Percentiles rank a stretch among this genome's conserved stretches.
Evolutionary conservation across 257 asterid species (phyloP).

Genomic region (Jacaranda mimosifolia): DNA sequence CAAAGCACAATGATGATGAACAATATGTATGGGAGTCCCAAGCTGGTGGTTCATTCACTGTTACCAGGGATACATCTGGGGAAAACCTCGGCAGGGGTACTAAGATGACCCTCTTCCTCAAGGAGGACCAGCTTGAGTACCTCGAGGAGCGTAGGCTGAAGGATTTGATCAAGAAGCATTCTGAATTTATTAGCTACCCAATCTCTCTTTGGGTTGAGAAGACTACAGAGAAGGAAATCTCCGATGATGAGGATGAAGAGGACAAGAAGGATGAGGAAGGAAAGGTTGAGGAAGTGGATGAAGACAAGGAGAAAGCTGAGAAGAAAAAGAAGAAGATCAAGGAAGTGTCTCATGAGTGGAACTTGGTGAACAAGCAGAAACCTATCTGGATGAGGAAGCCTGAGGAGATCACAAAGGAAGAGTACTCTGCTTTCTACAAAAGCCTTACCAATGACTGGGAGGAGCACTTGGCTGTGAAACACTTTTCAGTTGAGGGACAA

Average conservation of each 20-base stretch:
- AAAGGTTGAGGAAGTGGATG: slow-evolving; percentile 70
- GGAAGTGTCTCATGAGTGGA: slow-evolving; percentile 76
- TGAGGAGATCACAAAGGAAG: slow-evolving; percentile 72
- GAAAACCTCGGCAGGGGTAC: slow-evolving; percentile 69
- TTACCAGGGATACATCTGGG: slow-evolving; percentile 64
- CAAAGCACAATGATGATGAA: slow-evolving; percentile 71
- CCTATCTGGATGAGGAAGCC: slow-evolving; percentile 82
- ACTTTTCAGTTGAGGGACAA: slow-evolving; percentile 77
- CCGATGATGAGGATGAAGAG: slow-evolving; percentile 77
- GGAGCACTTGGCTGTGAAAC: slow-evolving; percentile 76
- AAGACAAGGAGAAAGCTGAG: slow-evolving; percentile 66
- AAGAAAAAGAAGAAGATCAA: slow-evolving; percentile 68
- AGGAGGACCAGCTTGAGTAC: slow-evolving; percentile 78
- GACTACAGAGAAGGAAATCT: slow-evolving; percentile 69
- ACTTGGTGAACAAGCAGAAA: slow-evolving; percentile 68
- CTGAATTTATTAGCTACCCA: slow-evolving; percentile 74
- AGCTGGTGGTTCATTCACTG: slow-evolving; percentile 77
- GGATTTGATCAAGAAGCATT: slow-evolving; percentile 76
- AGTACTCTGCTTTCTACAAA: slow-evolving; percentile 78
- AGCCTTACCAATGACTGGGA: slow-evolving; percentile 77
- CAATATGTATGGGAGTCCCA: slow-evolving; percentile 81
- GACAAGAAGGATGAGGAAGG: slow-evolving; percentile 75
- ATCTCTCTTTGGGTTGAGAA: slow-evolving; percentile 72
- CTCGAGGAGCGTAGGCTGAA: slow-evolving; percentile 72
- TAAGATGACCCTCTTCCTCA: slow-evolving; percentile 61